Percentiles rank a stretch among this genome's conserved stretches.
phyloP scores from a whole-genome alignment of 129 eudicot species.

The Sambucus nigra region DNA sequence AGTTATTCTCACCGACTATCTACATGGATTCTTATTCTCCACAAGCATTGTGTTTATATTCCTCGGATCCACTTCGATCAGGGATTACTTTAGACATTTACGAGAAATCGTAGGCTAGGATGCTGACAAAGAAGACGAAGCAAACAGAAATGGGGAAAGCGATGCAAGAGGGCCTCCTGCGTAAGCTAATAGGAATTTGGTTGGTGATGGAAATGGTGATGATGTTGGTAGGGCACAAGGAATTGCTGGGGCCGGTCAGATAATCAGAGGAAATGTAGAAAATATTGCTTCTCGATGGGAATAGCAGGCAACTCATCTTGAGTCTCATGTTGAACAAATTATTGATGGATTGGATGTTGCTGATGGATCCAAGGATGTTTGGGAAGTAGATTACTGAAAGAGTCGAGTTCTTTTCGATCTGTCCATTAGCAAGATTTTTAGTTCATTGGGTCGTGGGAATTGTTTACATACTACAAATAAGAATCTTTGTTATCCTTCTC shows the following conservation, averaged over 20 bases:
- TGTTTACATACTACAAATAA: constrained; percentile 88
- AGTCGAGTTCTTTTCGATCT: constrained; percentile 68
- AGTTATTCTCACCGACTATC: constrained; percentile 70
- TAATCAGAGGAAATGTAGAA: constrained; percentile 89
- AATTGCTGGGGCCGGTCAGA: constrained; percentile 87
- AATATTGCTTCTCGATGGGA: constrained; percentile 95
- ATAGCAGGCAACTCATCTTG: constrained; percentile 96
- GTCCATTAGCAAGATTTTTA: constrained; percentile 84
- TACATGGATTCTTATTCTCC: constrained; percentile 86
- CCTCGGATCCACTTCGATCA: constrained; percentile 78
- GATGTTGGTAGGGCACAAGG: constrained; percentile 76
- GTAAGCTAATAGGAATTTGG: constrained; percentile 55
- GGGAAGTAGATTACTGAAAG: constrained; percentile 80
- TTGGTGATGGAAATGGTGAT: constrained; percentile 71
- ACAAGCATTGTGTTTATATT: constrained; percentile 88
- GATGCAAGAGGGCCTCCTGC: constrained; percentile 66
- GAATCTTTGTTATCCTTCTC: constrained; percentile 92
- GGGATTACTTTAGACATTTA: constrained; percentile 84
- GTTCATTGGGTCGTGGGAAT: constrained; percentile 97
- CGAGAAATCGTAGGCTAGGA: constrained; percentile 87
- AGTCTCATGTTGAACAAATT: constrained; percentile 94
- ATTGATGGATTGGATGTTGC: constrained; percentile 98
- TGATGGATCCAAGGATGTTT: constrained; percentile 97
- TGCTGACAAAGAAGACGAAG: constrained; percentile 78
- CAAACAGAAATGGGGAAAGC: constrained; percentile 82